These are phyloP conservation scores for Dioscorea dumetorum DNA, from an alignment of 106 monocot genomes.

Conservation along the genomic window DNA sequence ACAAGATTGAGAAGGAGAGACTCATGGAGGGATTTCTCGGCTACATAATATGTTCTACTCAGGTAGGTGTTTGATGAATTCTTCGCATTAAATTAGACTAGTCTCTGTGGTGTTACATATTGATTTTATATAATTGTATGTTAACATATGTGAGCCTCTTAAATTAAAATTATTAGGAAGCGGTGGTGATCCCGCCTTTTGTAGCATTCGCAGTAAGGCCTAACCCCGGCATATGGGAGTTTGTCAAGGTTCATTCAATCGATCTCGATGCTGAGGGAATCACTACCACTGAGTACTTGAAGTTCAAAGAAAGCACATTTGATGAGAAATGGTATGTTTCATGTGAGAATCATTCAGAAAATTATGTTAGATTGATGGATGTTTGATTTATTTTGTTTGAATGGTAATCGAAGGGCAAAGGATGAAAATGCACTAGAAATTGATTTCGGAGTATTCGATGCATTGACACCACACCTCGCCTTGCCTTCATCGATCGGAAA, in stretches of 20 bases:
- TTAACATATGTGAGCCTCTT: no score
- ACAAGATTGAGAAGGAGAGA: conserved; percentile 67
- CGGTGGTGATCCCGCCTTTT: conserved; percentile 67
- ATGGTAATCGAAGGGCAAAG: conserved; percentile 51
- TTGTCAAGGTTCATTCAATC: conserved; percentile 66
- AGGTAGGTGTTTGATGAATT: conserved; percentile 29
- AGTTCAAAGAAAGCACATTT: conserved; percentile 71
- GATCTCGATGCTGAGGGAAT: conserved; percentile 75
- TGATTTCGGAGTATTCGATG: conserved; percentile 74
- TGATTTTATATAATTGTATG: no score
- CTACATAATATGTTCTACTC: conserved; percentile 83
- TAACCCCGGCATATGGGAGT: conserved; percentile 93
- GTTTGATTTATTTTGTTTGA: background rate
- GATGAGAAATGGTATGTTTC: conserved; percentile 70
- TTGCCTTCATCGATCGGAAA: conserved; percentile 85
- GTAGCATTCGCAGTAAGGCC: conserved; percentile 75
- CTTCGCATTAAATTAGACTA: no score
- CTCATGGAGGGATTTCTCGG: conserved; percentile 95
- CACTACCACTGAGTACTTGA: conserved; percentile 62
- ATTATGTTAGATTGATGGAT: background rate
- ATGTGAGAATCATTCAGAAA: no score
- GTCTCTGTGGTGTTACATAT: no score
- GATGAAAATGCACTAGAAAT: conserved; percentile 85
- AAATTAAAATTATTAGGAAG: conserved; percentile 42
- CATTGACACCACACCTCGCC: conserved; percentile 56